Base-by-base conservation (phyloP, 2,329 filamentous ascomycete genomes). In the Apiospora aurea region DNA sequence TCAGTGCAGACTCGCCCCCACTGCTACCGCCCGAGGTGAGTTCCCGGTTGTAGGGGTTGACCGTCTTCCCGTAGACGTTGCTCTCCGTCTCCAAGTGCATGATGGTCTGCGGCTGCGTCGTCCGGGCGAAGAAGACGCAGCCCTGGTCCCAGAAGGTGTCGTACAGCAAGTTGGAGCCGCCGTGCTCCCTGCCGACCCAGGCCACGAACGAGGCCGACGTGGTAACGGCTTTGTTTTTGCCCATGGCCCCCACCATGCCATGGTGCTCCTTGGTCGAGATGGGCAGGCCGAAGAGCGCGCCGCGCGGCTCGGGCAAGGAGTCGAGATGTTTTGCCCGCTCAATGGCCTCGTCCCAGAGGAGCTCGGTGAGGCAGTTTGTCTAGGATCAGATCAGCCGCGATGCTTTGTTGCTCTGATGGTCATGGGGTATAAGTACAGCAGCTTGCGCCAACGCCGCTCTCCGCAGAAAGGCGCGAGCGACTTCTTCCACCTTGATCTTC, bases 261-360 rank as follows among this genome's bases (percentile, higher is more conserved):
- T 81, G 80, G n/a, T 81, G 80, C 29, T 81, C 80, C 57, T 81
- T 81, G 53, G 80, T 77, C 0, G 80, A 81, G 34, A 81, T 81
- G 24, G 80, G 80, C 21, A 81, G 73, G n/a, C 80, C 80, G 18
- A 81, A 81, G 26, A 82, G 76, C 24, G 75, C 74, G 13, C 80
- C 80, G 66, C 76, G 77, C 0, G 80, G 79, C 18, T 81, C 80
- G 0, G 80, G 79, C 10, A 81, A 71, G 0, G 80, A 76, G 73
- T 82, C 80, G 0, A 82, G 79, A 21, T 80, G 70, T 67, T 75
- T 78, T 4, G 81, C 81, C 0, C 81, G 77, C 49, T 75, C 74
- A 16, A 82, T 79, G 0, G 81, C 81, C n/a, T 80, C 71, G 64
- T 82, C 80, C 80, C 80, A 82, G 70, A 82, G 75, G 4, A 82